Percentiles rank a stretch among this genome's conserved stretches.
Evolutionary conservation across 768 basidiomycete genomes (phyloP).

Genomic region (Podaxis sp.): DNA sequence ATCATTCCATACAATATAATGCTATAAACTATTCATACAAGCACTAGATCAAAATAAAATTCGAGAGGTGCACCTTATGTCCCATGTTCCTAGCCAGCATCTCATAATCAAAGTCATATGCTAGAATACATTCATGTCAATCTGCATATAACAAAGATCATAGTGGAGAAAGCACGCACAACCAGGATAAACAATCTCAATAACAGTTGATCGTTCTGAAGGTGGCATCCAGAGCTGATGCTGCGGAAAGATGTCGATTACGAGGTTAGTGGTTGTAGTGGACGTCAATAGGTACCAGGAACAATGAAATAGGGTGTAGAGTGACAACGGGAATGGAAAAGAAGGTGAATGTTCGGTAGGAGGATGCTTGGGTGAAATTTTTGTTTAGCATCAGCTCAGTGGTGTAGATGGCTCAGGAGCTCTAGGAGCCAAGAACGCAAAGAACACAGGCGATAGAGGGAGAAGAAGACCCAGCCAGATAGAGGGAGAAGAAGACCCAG

Average conservation of each 20-base stretch:
- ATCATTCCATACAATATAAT: constrained; percentile 71
- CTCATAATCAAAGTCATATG: constrained; percentile 40
- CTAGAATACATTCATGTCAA: constrained; percentile 20
- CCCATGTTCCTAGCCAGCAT: constrained; percentile 42
- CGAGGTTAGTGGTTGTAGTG: background rate
- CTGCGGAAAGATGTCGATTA: constrained; percentile 6
- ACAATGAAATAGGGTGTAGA: background rate
- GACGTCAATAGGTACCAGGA: background rate
- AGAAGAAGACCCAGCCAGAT: background rate
- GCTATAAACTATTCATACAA: constrained; percentile 25
- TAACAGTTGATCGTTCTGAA: constrained; percentile 59
- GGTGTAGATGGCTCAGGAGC: too few species aligned
- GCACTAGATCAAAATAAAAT: background rate
- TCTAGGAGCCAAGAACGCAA: background rate
- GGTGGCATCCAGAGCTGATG: constrained; percentile 74
- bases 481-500: background rate
- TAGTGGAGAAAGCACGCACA: constrained; percentile 32
- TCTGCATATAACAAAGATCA: background rate
- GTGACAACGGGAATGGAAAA: background rate
- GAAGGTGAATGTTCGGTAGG: background rate
- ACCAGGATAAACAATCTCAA: constrained; percentile 66
- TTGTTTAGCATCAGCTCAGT: too few species aligned
- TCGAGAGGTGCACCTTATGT: constrained; percentile 30
- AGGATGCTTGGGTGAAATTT: too few species aligned
- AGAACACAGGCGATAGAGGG: background rate